phyloP scores from a whole-genome alignment of 345 rosid species.

The Cochlearia excelsa region DNA sequence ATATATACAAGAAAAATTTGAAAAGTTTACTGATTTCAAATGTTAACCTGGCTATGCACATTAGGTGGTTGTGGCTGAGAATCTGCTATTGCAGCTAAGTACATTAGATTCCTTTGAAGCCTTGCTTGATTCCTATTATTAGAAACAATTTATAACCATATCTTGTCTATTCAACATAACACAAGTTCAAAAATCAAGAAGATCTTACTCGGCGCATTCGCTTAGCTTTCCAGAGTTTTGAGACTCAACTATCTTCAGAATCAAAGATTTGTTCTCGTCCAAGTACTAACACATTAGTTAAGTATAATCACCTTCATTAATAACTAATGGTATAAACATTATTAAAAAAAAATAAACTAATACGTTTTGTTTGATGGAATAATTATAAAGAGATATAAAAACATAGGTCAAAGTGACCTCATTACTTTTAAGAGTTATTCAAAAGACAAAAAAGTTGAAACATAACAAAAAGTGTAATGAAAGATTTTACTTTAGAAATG shows the following conservation, averaged over 20 bases:
- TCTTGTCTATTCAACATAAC: neutral
- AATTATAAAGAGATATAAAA: constrained; percentile 14
- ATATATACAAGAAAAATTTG: neutral
- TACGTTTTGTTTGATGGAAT: neutral
- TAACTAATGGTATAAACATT: constrained; percentile 7
- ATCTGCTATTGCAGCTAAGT: constrained; percentile 98
- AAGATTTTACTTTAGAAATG: constrained; percentile 29
- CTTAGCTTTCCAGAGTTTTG: constrained; percentile 90
- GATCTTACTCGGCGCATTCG: constrained; percentile 96
- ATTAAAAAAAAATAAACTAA: neutral
- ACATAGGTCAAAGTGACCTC: constrained; percentile 25
- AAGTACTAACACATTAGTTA: constrained; percentile 62
- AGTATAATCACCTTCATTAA: constrained; percentile 12
- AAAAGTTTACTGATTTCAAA: neutral
- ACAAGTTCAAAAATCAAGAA: neutral
- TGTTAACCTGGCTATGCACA: constrained; percentile 74
- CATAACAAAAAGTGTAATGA: constrained; percentile 29
- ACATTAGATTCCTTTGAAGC: constrained; percentile 97
- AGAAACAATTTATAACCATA: too few species aligned
- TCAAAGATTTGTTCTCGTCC: constrained; percentile 99
- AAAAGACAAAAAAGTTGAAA: constrained; percentile 33
- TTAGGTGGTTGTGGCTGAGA: constrained; percentile 91
- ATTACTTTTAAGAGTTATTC: constrained; percentile 20
- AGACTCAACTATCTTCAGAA: constrained; percentile 98
- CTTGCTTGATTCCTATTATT: constrained; percentile 81